Evolutionary conservation across 257 asterid genomes (phyloP).

Genomic region (Paulownia fortunei): DNA sequence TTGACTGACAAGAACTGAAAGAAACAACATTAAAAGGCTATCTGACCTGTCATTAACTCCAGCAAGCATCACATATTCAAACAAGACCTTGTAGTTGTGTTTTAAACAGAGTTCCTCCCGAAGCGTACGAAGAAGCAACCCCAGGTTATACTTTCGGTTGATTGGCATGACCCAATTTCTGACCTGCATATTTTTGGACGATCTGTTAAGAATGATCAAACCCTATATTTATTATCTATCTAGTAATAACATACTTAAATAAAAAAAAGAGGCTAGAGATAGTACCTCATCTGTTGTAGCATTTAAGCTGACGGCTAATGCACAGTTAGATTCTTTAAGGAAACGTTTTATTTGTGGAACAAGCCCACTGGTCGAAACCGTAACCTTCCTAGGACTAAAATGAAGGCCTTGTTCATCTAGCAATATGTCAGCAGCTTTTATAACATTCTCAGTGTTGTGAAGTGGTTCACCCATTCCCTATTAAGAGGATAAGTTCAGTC

Average conservation of each 20-base stretch:
- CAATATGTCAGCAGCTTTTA: constrained; percentile 88
- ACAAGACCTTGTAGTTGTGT: constrained; percentile 86
- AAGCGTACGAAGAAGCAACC: constrained; percentile 84
- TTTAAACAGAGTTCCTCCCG: constrained; percentile 72
- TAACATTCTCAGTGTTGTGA: constrained; percentile 87
- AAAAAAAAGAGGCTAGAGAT: constrained; percentile 7
- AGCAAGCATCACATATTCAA: constrained; percentile 97
- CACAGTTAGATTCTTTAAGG: constrained; percentile 86
- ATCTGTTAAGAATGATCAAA: constrained; percentile 17
- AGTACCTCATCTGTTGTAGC: constrained; percentile 96
- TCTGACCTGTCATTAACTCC: constrained; percentile 94
- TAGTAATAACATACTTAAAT: background rate
- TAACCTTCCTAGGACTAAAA: constrained; percentile 95
- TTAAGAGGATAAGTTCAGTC: constrained; percentile 7
- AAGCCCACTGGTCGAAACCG: constrained; percentile 94
- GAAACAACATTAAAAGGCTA: constrained; percentile 9
- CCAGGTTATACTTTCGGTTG: constrained; percentile 91
- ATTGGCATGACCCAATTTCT: constrained; percentile 99
- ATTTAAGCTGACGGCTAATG: constrained; percentile 96
- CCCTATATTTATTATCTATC: background rate
- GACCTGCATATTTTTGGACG: constrained; percentile 54
- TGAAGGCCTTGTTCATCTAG: constrained; percentile 96
- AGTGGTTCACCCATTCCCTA: constrained; percentile 99
- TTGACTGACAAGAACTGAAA: constrained; percentile 1
- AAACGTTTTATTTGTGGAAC: constrained; percentile 88